phyloP scores from a whole-genome alignment of 2,329 filamentous ascomycete genomes.

The Dactylellina parvicollis region DNA sequence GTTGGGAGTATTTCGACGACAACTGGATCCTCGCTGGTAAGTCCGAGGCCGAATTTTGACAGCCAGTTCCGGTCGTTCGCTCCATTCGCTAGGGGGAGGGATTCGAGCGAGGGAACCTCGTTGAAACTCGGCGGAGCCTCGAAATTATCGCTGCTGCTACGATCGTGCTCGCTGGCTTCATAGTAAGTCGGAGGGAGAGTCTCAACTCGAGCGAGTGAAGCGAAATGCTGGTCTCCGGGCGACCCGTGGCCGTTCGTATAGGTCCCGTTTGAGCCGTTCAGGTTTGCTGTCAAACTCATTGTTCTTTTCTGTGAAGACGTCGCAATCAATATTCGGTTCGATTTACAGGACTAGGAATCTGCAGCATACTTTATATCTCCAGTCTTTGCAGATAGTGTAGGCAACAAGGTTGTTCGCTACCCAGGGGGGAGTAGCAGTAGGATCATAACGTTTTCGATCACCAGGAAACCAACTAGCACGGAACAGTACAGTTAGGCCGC shows the following conservation, averaged over 20 bases:
- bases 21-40: constrained; percentile 29
- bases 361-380: constrained; percentile 19
- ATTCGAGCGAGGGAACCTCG: constrained; percentile 31
- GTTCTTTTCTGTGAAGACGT: not conserved
- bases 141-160: constrained; percentile 20
- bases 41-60: constrained; percentile 30
- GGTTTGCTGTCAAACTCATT: not conserved
- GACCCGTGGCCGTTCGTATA: not conserved
- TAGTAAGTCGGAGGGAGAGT: constrained; percentile 42
- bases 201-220: constrained; percentile 11
- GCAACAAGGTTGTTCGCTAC: too few species aligned
- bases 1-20: constrained; percentile 26
- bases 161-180: constrained; percentile 10
- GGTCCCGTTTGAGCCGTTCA: constrained; percentile 12
- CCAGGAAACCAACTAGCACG: constrained; percentile 10
- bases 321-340: not conserved
- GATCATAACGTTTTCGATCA: constrained; percentile 29
- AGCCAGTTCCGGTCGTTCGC: constrained; percentile 34
- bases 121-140: constrained; percentile 38
- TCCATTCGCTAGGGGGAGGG: constrained; percentile 7
- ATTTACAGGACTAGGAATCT: constrained; percentile 6
- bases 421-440: too few species aligned
- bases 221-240: not conserved
- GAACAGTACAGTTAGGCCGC: not conserved
- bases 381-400: too few species aligned